Evolutionary conservation across 768 basidiomycete genomes (phyloP), one percentile per base, ranked within the genome.

Genomic region (Amanita jacksonii): DNA sequence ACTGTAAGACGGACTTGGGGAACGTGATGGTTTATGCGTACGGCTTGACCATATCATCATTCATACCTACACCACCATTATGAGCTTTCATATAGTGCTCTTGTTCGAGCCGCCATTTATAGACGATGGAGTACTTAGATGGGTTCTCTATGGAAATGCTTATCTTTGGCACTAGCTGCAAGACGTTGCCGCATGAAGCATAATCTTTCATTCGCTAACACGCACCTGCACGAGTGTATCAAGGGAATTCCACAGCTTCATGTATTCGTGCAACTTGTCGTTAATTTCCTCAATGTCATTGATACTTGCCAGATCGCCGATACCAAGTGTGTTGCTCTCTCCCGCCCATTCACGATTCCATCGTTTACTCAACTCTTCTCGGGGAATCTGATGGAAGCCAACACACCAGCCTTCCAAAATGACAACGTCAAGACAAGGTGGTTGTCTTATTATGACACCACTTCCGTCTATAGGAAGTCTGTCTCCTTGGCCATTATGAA

Each of bases 351-450:
- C 47, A 2, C 66, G 65, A 31, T 65, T 58, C 74, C 82, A 89
- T 23, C 70, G 65, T 30, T 56, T 56, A 34, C 76, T 68, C 25
- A 90, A 58, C 48, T 76, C 74, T 8, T 66, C 60, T 13, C 51
- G 36, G 0, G 66, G 53, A 5, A 88, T 67, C 1, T 89, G 81
- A 40, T 72, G 70, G 57, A 96, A 97, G 0, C 94, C 93, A 18
- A 86, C 77, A 61, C 83, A 91, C 96, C 96, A 99, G 8, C 96
- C 96, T 65, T 99, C 96, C 38, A 99, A 65, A 38, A 99, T 72
- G 39, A 98, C 82, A 10, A 98, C 66, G 56, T 99, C 89, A 4
- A 56, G 68, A 54, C 39, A 60, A 56, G 49, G 65, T 25, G 60
- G 61, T 15, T 62, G 63, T 9, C 56, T 51, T 5, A 90, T 66